These are phyloP conservation scores for Phytophthora idaei DNA, from an alignment of 352 stramenopile species.

Conservation along the genomic window DNA sequence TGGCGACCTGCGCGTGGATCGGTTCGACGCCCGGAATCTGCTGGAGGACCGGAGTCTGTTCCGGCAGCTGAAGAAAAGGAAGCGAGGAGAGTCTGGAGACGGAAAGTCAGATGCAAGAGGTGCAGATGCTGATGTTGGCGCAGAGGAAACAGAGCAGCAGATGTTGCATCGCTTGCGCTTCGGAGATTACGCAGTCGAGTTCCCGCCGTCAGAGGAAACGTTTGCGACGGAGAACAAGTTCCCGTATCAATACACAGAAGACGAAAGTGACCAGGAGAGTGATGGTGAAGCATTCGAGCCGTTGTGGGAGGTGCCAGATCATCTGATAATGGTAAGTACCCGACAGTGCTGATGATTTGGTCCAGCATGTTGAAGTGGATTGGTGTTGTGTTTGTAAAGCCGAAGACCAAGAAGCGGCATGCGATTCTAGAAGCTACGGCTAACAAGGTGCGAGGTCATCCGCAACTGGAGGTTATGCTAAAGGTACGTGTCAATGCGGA, in stretches of 20 bases:
- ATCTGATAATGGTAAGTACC: constrained; percentile 34
- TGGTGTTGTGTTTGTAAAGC: constrained; percentile 24
- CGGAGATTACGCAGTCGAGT: constrained; percentile 52
- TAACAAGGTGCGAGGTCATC: constrained; percentile 44
- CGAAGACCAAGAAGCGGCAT: constrained; percentile 48
- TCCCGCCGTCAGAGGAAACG: constrained; percentile 23
- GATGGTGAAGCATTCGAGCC: constrained; percentile 36
- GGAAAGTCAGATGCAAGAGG: background rate
- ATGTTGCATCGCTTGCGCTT: constrained; percentile 54
- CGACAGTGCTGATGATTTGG: constrained; percentile 6
- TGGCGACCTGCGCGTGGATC: constrained; percentile 50
- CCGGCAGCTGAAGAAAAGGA: constrained; percentile 52
- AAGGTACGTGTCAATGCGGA: constrained; percentile 28
- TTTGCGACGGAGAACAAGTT: constrained; percentile 41
- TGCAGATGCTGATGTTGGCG: background rate
- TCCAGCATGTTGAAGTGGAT: constrained; percentile 4
- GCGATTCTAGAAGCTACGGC: constrained; percentile 52
- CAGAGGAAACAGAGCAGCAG: constrained; percentile 22
- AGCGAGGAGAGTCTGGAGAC: constrained; percentile 2
- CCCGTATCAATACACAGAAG: constrained; percentile 50
- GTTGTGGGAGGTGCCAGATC: constrained; percentile 31
- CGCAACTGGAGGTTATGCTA: constrained; percentile 56
- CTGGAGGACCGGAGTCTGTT: constrained; percentile 56
- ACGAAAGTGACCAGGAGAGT: constrained; percentile 31
- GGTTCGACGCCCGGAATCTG: constrained; percentile 70